Evolutionary conservation across 148 eudicot species (phyloP), one percentile per base, ranked within the genome.

Genomic region (Camellia granthamiana): DNA sequence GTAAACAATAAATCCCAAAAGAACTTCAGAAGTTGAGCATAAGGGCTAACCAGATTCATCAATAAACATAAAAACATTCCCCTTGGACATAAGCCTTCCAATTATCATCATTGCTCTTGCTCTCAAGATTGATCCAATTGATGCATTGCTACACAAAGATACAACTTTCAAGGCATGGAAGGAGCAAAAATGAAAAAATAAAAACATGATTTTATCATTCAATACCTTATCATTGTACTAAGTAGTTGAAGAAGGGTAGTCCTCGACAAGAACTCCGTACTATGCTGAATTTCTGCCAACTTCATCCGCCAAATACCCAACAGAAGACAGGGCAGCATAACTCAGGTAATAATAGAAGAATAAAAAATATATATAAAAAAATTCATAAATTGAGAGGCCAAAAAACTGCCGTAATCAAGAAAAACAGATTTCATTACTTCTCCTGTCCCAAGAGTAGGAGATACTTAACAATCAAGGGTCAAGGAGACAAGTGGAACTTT

Each of bases 61-160:
- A 59, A 87, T 78, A 52, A 84, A 88, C 72, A 54, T 62, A 80
- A 80, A 90, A 69, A 77, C 84, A 78, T 85, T 89, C 77, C 89
- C 97, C 80, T 81, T 90, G 72, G 97, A 93, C 84, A 95, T 83
- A 85, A 95, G 87, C 84, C 99, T 88, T 85, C 99, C 99, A 82
- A 89, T 75, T 82, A 93, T 95, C 93, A 85, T 84, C 93, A 95
- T 83, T 47, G 98, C 92, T 84, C 99, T 85, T 78, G 99, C 87
- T 87, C 99, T 90, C 84, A 93, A 81, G 60, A 92, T 83, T 41
- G 95, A 84, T 18, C 84, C 95, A 79, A 87, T 80, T 70, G 92
- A 89, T 49, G 82, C 77, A 81, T 90, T 88, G 83, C 98, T 90
- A 69, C 42, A 74, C 30, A 82, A 77, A 63, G 46, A 83, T 58